Base-by-base conservation (phyloP, 768 basidiomycete genomes). In the Phlegmacium glaucopus region DNA sequence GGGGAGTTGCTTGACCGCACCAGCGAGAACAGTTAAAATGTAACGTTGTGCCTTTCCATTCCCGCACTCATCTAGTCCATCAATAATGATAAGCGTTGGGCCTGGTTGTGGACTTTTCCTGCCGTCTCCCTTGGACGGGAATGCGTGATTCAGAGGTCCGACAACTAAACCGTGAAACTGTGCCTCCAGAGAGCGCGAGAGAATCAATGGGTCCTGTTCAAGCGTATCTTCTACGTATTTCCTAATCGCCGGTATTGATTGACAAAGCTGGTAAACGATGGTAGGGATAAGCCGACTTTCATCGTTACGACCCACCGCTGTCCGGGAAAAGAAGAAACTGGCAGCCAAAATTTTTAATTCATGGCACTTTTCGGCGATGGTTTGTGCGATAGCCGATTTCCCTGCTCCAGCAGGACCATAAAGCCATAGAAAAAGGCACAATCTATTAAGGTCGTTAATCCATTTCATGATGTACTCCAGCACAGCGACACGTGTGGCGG, bases 1-100 rank as follows among this genome's bases (percentile, higher is more conserved):
- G 3, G n/a, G 8, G 7, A 37, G 16, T 27, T 37, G 25, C 16
- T 27, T 27, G 4, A 49, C 25, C 27, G 40, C 34, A 1, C 36
- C 28, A 6, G 39, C 18, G 16, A 52, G 22, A 15, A 45, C 26
- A 9, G 40, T 38, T 9, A 57, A 35, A 34, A 57, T 32, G 15
- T 52, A 41, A 7, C 27, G 22, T n/a, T 57, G 56, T 0, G 37
- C 29, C 4, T 43, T 32, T 2, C 29, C n/a, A 15, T 44, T 34
- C 2, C 39, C 28, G 25, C 52, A 57, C 26, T 60, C 58, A 16
- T 60, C 56, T 8, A 60, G 30, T 4, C 58, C 58, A 36, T 60
- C 56, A 25, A 60, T 40, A 16, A 57, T 42, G 27, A 60, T 30
- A 6, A 57, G 42, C 15, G 34, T 39, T 3, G 48, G 48, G 13